phyloP scores from a whole-genome alignment of 352 stramenopile genomes.

The Phytopythium sindhum region DNA sequence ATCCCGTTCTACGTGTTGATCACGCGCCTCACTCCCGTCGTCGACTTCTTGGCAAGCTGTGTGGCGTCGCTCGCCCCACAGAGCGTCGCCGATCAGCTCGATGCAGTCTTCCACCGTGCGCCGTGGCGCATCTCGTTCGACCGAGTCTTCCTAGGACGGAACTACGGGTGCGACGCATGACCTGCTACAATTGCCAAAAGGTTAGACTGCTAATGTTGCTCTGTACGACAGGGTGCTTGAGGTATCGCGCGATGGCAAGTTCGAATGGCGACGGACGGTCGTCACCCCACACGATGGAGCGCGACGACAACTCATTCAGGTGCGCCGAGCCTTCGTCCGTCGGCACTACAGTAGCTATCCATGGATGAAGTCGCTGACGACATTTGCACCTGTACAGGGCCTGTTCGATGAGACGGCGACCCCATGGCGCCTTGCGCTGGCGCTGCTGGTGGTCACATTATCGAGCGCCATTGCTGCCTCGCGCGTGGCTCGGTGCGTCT shows the following conservation, averaged over 20 bases:
- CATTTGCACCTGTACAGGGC: background rate
- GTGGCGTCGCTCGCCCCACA: conserved; percentile 14
- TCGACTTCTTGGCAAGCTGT: conserved; percentile 20
- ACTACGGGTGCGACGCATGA: conserved; percentile 43
- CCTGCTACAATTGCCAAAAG: background rate
- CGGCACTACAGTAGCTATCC: background rate
- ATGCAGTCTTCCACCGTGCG: background rate
- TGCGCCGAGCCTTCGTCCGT: conserved; percentile 2
- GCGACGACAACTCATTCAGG: conserved; percentile 25
- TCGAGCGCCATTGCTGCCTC: background rate
- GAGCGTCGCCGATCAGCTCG: conserved; percentile 2
- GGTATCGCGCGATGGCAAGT: conserved; percentile 20
- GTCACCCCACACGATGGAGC: conserved; percentile 20
- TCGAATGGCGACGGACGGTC: conserved; percentile 33
- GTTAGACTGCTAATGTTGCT: conserved; percentile 4
- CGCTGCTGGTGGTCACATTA: background rate
- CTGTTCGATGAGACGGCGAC: background rate
- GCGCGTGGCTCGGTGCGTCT: background rate
- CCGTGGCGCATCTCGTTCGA: conserved; percentile 38
- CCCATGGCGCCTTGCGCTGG: background rate
- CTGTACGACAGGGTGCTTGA: conserved; percentile 24
- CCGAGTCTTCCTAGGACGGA: conserved; percentile 51
- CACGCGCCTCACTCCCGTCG: conserved; percentile 31
- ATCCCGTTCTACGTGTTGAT: conserved; percentile 52
- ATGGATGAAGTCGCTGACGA: background rate